phyloP scores from a whole-genome alignment of 2,329 filamentous ascomycete genomes.

The Plectosphaerella plurivora region DNA sequence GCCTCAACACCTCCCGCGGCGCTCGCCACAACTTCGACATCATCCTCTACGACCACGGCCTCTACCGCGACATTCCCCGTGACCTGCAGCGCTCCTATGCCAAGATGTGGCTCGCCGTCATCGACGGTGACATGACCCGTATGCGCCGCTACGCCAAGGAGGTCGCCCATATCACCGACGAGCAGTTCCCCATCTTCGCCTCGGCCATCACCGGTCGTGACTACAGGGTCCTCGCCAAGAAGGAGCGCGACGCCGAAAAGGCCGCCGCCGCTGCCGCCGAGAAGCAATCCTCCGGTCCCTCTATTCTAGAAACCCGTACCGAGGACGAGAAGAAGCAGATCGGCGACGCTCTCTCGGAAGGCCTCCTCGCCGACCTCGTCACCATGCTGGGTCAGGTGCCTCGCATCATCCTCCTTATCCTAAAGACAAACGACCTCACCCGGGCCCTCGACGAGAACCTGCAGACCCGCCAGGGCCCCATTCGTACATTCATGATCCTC shows the following conservation, averaged over 20 bases:
- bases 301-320: conserved; percentile 56
- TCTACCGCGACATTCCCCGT: conserved; percentile 88
- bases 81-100: conserved; percentile 80
- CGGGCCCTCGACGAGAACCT: conserved; percentile 89
- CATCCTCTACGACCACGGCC: conserved; percentile 92
- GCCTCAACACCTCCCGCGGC: conserved; percentile 60
- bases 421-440: conserved; percentile 97
- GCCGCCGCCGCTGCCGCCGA: not conserved
- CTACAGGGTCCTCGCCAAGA: conserved; percentile 61
- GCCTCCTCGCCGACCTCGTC: conserved; percentile 82
- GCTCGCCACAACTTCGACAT: conserved; percentile 81
- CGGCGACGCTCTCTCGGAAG: conserved; percentile 76
- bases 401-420: conserved; percentile 84
- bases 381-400: conserved; percentile 85
- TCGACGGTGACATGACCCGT: conserved; percentile 76
- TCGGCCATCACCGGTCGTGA: conserved; percentile 95
- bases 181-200: conserved; percentile 92
- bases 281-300: conserved; percentile 43
- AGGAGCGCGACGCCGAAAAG: not conserved
- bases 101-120: conserved; percentile 94
- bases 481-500: conserved; percentile 63
- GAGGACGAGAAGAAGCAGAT: conserved; percentile 82
- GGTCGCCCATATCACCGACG: conserved; percentile 82
- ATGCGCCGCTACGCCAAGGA: conserved; percentile 90
- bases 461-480: conserved; percentile 65